phyloP scores from a whole-genome alignment of 2,329 filamentous ascomycete species.

The Macrophomina tecta region DNA sequence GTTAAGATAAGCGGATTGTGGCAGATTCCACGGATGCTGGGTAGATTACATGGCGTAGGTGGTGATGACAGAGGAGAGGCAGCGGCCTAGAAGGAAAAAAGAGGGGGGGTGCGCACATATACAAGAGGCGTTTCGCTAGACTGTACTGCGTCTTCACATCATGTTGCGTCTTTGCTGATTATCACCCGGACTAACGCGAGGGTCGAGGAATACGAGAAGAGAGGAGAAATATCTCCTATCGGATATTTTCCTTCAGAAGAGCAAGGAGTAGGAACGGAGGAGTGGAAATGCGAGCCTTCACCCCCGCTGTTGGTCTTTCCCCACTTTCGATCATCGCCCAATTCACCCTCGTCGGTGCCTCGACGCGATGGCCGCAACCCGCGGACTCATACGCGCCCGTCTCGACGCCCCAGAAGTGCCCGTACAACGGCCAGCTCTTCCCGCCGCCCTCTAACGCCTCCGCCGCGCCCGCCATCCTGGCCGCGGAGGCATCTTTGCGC shows the following conservation, averaged over 20 bases:
- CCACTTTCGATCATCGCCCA: too few relatives aligned
- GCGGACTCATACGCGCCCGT: not conserved
- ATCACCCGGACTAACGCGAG: too few relatives aligned
- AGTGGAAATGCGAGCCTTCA: not conserved
- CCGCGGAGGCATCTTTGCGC: slow-evolving; percentile 10
- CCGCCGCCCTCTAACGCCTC: slow-evolving; percentile 19
- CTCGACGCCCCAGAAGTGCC: slow-evolving; percentile 22
- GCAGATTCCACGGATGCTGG: not conserved
- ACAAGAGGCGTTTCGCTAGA: not conserved
- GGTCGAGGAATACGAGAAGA: too few relatives aligned
- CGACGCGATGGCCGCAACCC: not conserved
- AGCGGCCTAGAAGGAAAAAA: not conserved
- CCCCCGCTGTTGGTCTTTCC: not conserved
- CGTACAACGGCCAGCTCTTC: slow-evolving; percentile 28
- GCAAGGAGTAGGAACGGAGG: not conserved
- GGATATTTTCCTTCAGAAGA: not conserved
- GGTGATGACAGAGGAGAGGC: not conserved
- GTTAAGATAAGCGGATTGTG: not conserved
- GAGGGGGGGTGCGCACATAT: not conserved
- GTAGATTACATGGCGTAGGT: not conserved
- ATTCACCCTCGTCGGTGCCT: not conserved
- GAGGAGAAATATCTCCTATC: not conserved
- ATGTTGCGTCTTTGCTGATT: too few relatives aligned
- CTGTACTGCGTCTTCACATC: not conserved
- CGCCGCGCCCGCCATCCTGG: slow-evolving; percentile 21